Conservation (phyloP, 352 stramenopile species). For the Phytopythium boreale region DNA sequence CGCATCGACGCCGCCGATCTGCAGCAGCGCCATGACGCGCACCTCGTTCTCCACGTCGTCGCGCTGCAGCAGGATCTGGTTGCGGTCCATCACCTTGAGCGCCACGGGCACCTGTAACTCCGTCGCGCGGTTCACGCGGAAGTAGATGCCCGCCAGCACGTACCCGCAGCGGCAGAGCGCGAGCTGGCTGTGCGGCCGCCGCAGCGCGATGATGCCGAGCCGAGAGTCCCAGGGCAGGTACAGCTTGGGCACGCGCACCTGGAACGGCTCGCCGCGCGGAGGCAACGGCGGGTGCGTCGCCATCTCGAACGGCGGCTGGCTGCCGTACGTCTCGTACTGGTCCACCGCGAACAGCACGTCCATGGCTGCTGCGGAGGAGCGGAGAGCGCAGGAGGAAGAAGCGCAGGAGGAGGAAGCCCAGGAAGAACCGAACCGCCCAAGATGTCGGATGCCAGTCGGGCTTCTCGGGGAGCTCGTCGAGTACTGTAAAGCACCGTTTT, state of each 20-base stretch:
- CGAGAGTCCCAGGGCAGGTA: conserved; percentile 71
- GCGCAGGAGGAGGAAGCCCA: neutral
- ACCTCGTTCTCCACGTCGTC: conserved; percentile 84
- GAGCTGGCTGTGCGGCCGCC: conserved; percentile 62
- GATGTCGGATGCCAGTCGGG: neutral
- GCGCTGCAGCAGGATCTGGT: conserved; percentile 60
- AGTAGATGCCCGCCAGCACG: conserved; percentile 77
- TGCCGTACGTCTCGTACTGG: conserved; percentile 53
- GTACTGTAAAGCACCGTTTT: neutral
- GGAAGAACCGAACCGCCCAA: no score
- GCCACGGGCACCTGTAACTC: conserved; percentile 57
- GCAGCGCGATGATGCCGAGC: conserved; percentile 67
- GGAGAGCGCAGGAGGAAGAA: neutral
- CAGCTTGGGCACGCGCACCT: conserved; percentile 55
- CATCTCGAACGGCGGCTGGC: conserved; percentile 54
- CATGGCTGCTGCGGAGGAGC: conserved; percentile 23
- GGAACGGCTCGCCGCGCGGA: conserved; percentile 35
- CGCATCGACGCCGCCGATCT: conserved; percentile 73
- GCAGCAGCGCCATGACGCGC: conserved; percentile 75
- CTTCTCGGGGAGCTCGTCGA: neutral
- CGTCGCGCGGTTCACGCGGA: conserved; percentile 43
- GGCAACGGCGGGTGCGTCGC: conserved; percentile 54
- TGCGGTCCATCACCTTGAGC: conserved; percentile 81
- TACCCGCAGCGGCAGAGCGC: conserved; percentile 77
- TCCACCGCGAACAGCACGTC: conserved; percentile 70